These are phyloP conservation scores for Dryas alaskensis DNA, from an alignment of 306 rosid genomes.

Conservation along the genomic window DNA sequence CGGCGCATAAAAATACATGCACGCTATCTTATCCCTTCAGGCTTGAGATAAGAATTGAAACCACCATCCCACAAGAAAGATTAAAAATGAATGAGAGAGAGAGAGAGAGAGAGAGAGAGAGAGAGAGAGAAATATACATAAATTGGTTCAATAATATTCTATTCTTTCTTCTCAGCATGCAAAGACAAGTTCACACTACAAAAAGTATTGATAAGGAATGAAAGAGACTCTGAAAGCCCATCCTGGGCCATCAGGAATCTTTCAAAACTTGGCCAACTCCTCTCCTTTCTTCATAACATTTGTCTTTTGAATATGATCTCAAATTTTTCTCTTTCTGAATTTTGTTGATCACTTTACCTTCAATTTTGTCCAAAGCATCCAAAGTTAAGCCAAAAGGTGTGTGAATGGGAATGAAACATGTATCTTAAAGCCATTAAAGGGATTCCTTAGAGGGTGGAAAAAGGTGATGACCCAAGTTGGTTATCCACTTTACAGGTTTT, in stretches of 20 bases:
- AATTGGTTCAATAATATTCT: constrained; percentile 38
- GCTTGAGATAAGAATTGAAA: constrained; percentile 43
- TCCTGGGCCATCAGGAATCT: constrained; percentile 28
- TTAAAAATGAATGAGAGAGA: neutral
- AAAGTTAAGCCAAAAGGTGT: constrained; percentile 35
- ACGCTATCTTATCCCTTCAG: constrained; percentile 32
- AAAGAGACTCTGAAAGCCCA: constrained; percentile 24
- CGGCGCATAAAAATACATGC: neutral
- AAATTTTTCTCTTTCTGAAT: constrained; percentile 19
- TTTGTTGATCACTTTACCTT: constrained; percentile 16
- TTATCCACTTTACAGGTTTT: constrained; percentile 37
- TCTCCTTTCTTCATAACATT: neutral
- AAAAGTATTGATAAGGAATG: constrained; percentile 11
- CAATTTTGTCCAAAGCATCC: constrained; percentile 24
- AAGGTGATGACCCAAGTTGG: constrained; percentile 25
- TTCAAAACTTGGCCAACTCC: constrained; percentile 4
- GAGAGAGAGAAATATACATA: neutral
- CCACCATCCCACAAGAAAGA: constrained; percentile 24
- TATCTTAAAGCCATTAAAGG: constrained; percentile 30
- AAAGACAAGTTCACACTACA: constrained; percentile 36
- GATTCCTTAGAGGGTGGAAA: constrained; percentile 36
- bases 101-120: neutral
- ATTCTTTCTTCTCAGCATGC: constrained; percentile 37
- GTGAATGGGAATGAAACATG: constrained; percentile 41
- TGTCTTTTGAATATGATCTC: constrained; percentile 5